These are phyloP conservation scores for Hamigera avellanea DNA, from an alignment of 495 filamentous ascomycete genomes.

Conservation along the genomic window DNA sequence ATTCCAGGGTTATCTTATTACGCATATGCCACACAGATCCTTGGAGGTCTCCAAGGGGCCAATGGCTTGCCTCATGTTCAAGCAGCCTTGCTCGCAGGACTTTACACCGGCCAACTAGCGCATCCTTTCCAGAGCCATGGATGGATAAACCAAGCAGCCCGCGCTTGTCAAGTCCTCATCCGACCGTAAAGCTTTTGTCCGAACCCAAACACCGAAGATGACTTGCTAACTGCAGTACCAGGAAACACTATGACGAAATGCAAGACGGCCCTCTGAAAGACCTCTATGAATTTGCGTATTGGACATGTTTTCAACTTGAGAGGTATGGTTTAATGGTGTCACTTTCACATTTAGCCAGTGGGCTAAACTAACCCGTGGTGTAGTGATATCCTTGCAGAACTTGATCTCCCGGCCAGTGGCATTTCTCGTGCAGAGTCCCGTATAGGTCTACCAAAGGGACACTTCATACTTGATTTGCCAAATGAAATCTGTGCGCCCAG, in stretches of 20 bases:
- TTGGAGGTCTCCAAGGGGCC: conserved; percentile 67
- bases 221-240: too few relatives aligned
- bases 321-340: conserved; percentile 57
- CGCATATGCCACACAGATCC: conserved; percentile 73
- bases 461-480: conserved; percentile 19
- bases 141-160: too few relatives aligned
- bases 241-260: conserved; percentile 24
- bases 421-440: conserved; percentile 60
- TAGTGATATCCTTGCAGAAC: conserved; percentile 86
- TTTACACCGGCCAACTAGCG: conserved; percentile 81
- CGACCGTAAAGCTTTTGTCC: conserved; percentile 66
- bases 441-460: conserved; percentile 49
- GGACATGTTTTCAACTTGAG: conserved; percentile 91
- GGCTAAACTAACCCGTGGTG: too few relatives aligned
- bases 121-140: conserved; percentile 83
- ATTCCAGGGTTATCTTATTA: conserved; percentile 88
- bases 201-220: too few relatives aligned
- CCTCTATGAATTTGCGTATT: conserved; percentile 55
- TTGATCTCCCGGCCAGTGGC: too few relatives aligned
- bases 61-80: conserved; percentile 74
- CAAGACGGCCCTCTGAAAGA: conserved; percentile 23
- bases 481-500: conserved; percentile 21
- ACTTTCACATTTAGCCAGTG: too few relatives aligned
- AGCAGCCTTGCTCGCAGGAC: conserved; percentile 71
- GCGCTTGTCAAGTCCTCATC: too few relatives aligned